Evolutionary conservation across 768 basidiomycete species (phyloP), one percentile per base, ranked within the genome.

Genomic region (Tulasnella sp.): DNA sequence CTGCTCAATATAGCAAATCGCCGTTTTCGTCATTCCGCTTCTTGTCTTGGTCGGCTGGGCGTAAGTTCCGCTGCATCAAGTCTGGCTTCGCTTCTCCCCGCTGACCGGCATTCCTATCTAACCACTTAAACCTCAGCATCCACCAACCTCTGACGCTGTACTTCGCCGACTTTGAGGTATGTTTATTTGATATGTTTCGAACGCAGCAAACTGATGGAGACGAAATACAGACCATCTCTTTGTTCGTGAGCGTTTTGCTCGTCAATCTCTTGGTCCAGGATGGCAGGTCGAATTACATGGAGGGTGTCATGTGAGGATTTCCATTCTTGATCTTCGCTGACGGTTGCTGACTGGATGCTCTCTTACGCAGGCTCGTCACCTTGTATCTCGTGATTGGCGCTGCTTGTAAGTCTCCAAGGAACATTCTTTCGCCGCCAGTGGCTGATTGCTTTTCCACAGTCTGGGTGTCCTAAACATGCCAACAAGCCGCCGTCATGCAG

Each of bases 241-340:
- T 96, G 72, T 95, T 95, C 79, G 90, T 91, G 16, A 92, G 94
- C 2, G 92, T 96, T 32, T 80, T 96, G 70, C 87, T 97, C 35
- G 92, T 93, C 74, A 94, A 94, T 80, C 86, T 93, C 7, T 84
- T 95, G 11, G 85, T 93, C 74, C 79, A 80, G 73, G 90, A 92
- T 75, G 94, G 94, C 62, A 90, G 89, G 77, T 89, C 90, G 17
- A 95, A 95, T 77, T 95, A 93, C 78, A 91, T 96, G 89, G 94
- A 95, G 81, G 95, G 95, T 39, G 78, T 93, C 52, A 90, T 95
- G 91, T 81, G 69, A 52, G 78, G 74, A 34, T 29, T 32, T 22
- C 8, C 16, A 29, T 34, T 36, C 22, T 22, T 3, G 2, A 16
- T 14, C n/a, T 12, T 40, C 16, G 26, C 29, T 32, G 35, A 22